Evolutionary conservation across 306 rosid genomes (phyloP).

Genomic region (Clitoria ternatea): DNA sequence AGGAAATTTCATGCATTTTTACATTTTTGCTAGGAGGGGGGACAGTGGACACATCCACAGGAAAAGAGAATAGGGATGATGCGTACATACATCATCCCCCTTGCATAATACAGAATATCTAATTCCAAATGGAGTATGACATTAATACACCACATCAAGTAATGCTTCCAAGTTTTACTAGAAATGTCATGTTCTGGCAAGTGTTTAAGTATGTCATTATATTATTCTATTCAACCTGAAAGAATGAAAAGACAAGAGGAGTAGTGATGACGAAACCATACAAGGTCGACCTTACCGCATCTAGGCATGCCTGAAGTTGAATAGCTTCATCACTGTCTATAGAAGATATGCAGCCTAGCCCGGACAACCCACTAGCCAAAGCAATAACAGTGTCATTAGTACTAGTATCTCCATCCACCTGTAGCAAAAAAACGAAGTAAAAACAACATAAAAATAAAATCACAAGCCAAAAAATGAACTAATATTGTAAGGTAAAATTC

Average conservation of each 20-base stretch:
- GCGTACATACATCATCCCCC: not conserved
- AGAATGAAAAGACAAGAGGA: not conserved
- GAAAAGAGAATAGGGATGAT: not conserved
- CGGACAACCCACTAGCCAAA: slow-evolving; percentile 86
- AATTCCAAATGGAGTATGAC: not conserved
- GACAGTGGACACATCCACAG: no score
- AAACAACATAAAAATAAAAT: slow-evolving; percentile 11
- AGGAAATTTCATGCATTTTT: not conserved
- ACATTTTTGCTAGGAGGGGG: not conserved
- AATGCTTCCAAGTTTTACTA: slow-evolving; percentile 6
- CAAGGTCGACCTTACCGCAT: slow-evolving; percentile 49
- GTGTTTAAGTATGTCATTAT: not conserved
- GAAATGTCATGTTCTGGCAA: slow-evolving; percentile 1
- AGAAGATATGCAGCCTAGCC: slow-evolving; percentile 57
- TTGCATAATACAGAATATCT: not conserved
- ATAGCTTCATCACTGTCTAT: slow-evolving; percentile 53
- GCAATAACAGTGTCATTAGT: slow-evolving; percentile 95
- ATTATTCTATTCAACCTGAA: not conserved
- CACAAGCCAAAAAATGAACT: slow-evolving; percentile 1
- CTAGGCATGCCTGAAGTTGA: slow-evolving; percentile 85
- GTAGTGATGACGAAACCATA: not conserved
- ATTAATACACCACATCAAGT: not conserved
- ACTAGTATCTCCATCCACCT: slow-evolving; percentile 99
- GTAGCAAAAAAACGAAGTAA: slow-evolving; percentile 19
- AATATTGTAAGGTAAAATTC: not conserved